A percentile compares a stretch with the other conserved stretches of the same genome.
Evolutionary conservation across 2,329 filamentous ascomycete species (phyloP).

Genomic region (Elsinoe ampelina): DNA sequence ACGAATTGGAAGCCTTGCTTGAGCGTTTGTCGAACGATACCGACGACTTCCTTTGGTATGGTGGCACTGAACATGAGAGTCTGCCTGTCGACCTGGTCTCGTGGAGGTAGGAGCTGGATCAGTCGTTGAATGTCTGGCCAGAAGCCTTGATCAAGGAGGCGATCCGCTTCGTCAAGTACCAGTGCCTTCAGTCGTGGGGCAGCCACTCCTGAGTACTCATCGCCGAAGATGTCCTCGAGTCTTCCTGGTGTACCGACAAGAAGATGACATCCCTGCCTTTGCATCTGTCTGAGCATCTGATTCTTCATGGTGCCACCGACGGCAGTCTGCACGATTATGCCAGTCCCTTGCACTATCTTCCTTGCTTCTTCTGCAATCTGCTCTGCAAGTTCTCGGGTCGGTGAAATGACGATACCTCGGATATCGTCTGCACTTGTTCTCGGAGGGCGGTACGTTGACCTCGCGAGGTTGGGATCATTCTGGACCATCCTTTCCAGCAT

Average conservation of each 20-base stretch:
- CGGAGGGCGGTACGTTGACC: slow-evolving; percentile 35
- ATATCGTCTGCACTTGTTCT: slow-evolving; percentile 46
- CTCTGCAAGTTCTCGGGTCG: slow-evolving; percentile 54
- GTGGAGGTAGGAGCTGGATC: slow-evolving; percentile 50
- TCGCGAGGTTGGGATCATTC: slow-evolving; percentile 52
- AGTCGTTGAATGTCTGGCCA: slow-evolving; percentile 41
- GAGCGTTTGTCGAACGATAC: slow-evolving; percentile 67
- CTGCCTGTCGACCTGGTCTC: slow-evolving; percentile 59
- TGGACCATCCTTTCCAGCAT: slow-evolving; percentile 69
- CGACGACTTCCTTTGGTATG: slow-evolving; percentile 72
- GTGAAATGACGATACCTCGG: slow-evolving; percentile 52
- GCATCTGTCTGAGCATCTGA: slow-evolving; percentile 57
- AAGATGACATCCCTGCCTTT: slow-evolving; percentile 71
- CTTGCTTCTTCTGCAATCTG: slow-evolving; percentile 63
- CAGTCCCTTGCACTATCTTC: slow-evolving; percentile 56
- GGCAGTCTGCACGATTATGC: slow-evolving; percentile 63
- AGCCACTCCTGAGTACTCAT: slow-evolving; percentile 51
- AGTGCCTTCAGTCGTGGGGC: slow-evolving; percentile 53
- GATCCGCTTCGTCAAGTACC: slow-evolving; percentile 59
- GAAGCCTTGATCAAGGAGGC: slow-evolving; percentile 53
- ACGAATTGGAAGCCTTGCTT: slow-evolving; percentile 80
- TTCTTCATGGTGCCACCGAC: slow-evolving; percentile 83
- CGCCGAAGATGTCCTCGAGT: slow-evolving; percentile 68
- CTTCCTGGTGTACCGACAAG: slow-evolving; percentile 86
- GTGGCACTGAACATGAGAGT: slow-evolving; percentile 95